A percentile compares a stretch with the other conserved stretches of the same genome.
phyloP scores from a whole-genome alignment of 2,329 filamentous ascomycete genomes.

The Colletotrichum salicis region DNA sequence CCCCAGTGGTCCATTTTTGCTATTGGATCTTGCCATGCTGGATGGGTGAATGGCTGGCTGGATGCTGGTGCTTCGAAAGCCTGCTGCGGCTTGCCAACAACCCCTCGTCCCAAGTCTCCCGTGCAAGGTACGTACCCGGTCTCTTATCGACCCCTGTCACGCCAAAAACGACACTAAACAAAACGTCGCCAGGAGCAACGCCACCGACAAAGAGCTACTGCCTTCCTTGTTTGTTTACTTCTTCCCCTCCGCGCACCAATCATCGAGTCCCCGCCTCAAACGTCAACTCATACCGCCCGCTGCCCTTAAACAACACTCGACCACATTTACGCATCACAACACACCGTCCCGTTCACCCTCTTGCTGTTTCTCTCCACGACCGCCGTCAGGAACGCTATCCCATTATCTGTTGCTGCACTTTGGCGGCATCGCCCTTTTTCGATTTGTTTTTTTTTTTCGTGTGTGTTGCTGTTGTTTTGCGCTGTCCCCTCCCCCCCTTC shows the following conservation, averaged over 20 bases:
- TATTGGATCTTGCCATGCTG: too few species aligned
- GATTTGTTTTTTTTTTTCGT: conserved; percentile 19
- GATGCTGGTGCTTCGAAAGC: background rate
- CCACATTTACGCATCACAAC: conserved; percentile 30
- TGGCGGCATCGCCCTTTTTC: conserved; percentile 24
- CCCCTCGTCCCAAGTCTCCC: conserved; percentile 23
- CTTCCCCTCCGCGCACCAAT: conserved; percentile 36
- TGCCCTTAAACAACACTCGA: conserved; percentile 38
- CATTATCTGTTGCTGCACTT: conserved; percentile 23
- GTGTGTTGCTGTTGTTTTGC: conserved; percentile 33
- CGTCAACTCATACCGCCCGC: conserved; percentile 24
- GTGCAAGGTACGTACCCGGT: background rate
- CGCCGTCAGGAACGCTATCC: conserved; percentile 36
- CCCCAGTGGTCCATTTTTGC: background rate
- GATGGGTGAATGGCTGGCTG: too few species aligned
- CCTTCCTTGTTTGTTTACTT: conserved; percentile 39
- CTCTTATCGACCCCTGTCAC: conserved; percentile 10
- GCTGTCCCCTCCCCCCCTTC: conserved; percentile 14
- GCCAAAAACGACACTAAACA: conserved; percentile 27
- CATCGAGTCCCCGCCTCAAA: conserved; percentile 34
- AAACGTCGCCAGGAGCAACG: conserved; percentile 36
- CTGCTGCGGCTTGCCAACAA: conserved; percentile 1
- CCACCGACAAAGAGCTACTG: conserved; percentile 33
- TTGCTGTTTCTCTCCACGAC: conserved; percentile 33
- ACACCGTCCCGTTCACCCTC: conserved; percentile 10